Conservation (phyloP, 306 rosid genomes). For the Quercus dentata region DNA sequence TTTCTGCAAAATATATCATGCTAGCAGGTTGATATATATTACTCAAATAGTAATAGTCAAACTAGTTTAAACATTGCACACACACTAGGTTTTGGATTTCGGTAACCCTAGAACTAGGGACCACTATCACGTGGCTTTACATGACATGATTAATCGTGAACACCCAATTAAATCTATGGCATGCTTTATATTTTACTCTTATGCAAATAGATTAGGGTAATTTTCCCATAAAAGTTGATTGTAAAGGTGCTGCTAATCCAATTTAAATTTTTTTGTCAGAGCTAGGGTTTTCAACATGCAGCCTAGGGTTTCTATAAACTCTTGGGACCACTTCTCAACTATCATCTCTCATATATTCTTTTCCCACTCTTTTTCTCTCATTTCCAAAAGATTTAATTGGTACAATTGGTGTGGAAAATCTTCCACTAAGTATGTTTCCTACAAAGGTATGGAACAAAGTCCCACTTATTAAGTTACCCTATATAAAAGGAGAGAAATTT, state of each 20-base stretch:
- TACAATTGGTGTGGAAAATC: background rate
- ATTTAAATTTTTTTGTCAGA: constrained; percentile 33
- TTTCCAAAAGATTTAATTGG: background rate
- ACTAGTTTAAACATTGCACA: background rate
- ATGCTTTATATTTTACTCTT: constrained; percentile 47
- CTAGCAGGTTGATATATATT: background rate
- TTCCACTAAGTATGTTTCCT: background rate
- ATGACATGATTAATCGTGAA: constrained; percentile 49
- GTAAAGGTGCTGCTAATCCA: constrained; percentile 13
- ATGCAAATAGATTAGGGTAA: constrained; percentile 19
- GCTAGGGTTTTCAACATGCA: constrained; percentile 38
- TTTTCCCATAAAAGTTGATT: constrained; percentile 27
- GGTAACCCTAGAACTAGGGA: constrained; percentile 59
- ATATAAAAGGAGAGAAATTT: background rate
- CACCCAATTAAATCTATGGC: constrained; percentile 57
- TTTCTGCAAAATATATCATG: background rate
- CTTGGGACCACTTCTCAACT: constrained; percentile 84
- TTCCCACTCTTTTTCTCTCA: constrained; percentile 6
- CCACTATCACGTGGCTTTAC: constrained; percentile 54
- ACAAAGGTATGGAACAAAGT: background rate
- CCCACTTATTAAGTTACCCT: background rate
- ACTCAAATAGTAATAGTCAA: constrained; percentile 4
- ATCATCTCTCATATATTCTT: background rate
- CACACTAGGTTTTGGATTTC: constrained; percentile 56
- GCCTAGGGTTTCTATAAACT: constrained; percentile 13